phyloP scores from a whole-genome alignment of 2,329 filamentous ascomycete species.

The Fusarium ambrosium region DNA sequence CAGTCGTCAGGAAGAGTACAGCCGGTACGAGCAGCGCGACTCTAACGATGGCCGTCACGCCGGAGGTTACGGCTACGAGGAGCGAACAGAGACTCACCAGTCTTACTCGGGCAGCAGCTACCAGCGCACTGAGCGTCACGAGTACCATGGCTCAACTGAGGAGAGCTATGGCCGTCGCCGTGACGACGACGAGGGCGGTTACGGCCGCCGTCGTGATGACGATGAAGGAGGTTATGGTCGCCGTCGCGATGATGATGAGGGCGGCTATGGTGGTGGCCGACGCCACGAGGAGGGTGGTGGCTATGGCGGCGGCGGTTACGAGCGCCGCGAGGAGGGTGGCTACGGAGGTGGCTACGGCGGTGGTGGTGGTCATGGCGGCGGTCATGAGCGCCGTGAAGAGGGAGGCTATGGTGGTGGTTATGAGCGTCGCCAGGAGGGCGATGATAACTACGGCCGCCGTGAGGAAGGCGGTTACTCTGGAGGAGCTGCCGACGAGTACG shows the following conservation, averaged over 20 bases:
- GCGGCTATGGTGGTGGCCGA: conserved; percentile 33
- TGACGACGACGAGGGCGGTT: conserved; percentile 43
- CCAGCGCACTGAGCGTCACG: conserved; percentile 67
- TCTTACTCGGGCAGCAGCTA: conserved; percentile 68
- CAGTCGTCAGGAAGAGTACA: conserved; percentile 70
- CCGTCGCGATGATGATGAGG: conserved; percentile 37
- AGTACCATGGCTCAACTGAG: conserved; percentile 56
- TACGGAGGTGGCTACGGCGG: conserved; percentile 40
- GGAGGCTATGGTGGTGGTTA: conserved; percentile 28
- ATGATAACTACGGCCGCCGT: conserved; percentile 42
- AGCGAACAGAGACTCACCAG: conserved; percentile 67
- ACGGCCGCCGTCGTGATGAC: not conserved
- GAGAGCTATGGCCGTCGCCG: conserved; percentile 46
- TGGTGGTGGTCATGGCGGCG: conserved; percentile 33
- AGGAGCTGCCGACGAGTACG: conserved; percentile 41
- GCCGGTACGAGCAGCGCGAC: conserved; percentile 71
- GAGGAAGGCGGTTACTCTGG: conserved; percentile 48
- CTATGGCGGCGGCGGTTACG: conserved; percentile 43
- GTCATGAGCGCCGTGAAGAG: conserved; percentile 15
- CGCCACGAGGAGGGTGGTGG: conserved; percentile 30
- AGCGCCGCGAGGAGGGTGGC: conserved; percentile 32
- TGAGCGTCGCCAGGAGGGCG: conserved; percentile 37
- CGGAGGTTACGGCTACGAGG: conserved; percentile 69
- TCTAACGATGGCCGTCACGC: conserved; percentile 54
- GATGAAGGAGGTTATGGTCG: conserved; percentile 26